Evolutionary conservation across 345 rosid species (phyloP).

Genomic region (Ceriops decandra): DNA sequence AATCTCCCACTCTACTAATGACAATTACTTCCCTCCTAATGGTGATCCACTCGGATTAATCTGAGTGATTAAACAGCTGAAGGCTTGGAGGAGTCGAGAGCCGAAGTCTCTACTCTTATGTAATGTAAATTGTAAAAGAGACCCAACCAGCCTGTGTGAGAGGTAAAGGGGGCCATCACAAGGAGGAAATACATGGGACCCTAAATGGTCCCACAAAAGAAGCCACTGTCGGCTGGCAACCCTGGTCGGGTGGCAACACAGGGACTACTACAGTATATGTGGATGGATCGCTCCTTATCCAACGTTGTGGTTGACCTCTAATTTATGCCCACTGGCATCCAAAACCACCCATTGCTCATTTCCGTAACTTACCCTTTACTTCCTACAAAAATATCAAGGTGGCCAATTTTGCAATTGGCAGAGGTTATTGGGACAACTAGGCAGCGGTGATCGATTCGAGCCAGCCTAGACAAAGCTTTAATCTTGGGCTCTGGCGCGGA

Average conservation of each 20-base stretch:
- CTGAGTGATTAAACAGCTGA: background rate
- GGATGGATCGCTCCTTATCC: conserved; percentile 10
- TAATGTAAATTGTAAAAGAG: conserved; percentile 13
- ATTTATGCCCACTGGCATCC: conserved; percentile 22
- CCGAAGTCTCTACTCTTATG: background rate
- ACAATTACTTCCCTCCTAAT: no score
- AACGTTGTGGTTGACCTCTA: conserved; percentile 46
- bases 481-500: conserved; percentile 42
- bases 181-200: background rate
- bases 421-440: conserved; percentile 8
- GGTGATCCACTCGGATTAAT: no score
- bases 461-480: conserved; percentile 40
- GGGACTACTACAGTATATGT: conserved; percentile 37
- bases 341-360: conserved; percentile 3
- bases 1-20: no score
- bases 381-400: conserved; percentile 17
- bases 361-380: conserved; percentile 12
- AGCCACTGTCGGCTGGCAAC: conserved; percentile 65
- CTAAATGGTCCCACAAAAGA: conserved; percentile 14
- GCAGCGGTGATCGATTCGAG: conserved; percentile 21
- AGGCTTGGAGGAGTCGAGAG: background rate
- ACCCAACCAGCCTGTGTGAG: background rate
- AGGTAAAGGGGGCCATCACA: conserved; percentile 33
- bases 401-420: conserved; percentile 17
- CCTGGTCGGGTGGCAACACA: conserved; percentile 59